A percentile compares a stretch with the other conserved stretches of the same genome.
These are phyloP conservation scores for Yamadazyma sp. DNA, from an alignment of 805 yeast species.

Conservation along the genomic window DNA sequence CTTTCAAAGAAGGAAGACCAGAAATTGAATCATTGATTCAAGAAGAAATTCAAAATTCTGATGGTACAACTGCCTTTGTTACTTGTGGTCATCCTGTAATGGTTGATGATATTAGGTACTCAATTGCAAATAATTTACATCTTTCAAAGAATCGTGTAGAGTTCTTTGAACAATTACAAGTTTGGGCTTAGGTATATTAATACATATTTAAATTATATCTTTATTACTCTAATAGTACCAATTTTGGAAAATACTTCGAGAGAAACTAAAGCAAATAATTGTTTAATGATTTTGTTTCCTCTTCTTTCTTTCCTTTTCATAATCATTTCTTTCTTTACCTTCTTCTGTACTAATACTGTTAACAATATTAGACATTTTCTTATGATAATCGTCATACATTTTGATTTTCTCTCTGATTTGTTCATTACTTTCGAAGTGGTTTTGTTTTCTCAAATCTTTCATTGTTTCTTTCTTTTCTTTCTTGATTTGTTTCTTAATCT, in stretches of 20 bases:
- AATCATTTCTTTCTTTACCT: constrained; percentile 91
- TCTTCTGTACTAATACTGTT: constrained; percentile 88
- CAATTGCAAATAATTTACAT: constrained; percentile 41
- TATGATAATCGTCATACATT: constrained; percentile 76
- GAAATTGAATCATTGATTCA: constrained; percentile 35
- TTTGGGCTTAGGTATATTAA: constrained; percentile 51
- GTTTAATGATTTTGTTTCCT: constrained; percentile 34
- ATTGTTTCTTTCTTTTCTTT: constrained; percentile 85
- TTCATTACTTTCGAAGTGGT: constrained; percentile 83
- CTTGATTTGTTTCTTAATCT: constrained; percentile 82
- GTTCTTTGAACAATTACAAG: constrained; percentile 71
- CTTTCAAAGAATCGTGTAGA: constrained; percentile 51
- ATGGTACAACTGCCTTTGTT: constrained; percentile 48
- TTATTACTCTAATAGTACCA: too few species aligned
- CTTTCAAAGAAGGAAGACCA: constrained; percentile 50
- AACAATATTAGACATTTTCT: constrained; percentile 82
- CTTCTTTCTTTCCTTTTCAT: constrained; percentile 77
- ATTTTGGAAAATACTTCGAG: too few species aligned
- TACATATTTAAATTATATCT: too few species aligned
- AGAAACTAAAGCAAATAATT: too few species aligned
- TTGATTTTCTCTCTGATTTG: constrained; percentile 74
- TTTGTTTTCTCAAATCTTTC: constrained; percentile 87
- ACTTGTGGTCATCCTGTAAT: constrained; percentile 63
- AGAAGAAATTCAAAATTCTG: constrained; percentile 31
- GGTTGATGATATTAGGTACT: constrained; percentile 54